A percentile compares a stretch with the other conserved stretches of the same genome.
Evolutionary conservation across 768 basidiomycete genomes (phyloP).

Genomic region (Phlebiopsis flavidoalba): DNA sequence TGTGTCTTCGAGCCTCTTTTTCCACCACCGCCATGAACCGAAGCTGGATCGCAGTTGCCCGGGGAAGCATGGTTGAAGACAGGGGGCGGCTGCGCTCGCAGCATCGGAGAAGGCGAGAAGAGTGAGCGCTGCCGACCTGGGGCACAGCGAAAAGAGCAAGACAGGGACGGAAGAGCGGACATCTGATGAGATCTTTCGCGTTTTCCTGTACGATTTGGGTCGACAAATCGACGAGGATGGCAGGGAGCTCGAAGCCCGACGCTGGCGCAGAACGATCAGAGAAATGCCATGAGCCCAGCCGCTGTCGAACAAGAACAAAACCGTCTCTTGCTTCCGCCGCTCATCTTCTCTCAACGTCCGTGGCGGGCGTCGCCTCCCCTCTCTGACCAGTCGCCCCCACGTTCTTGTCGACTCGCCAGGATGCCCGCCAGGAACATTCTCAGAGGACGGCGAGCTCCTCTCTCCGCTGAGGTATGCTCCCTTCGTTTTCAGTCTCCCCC

Average conservation of each 20-base stretch:
- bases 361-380: conserved; percentile 13
- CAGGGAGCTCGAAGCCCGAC: background rate
- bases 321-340: conserved; percentile 1
- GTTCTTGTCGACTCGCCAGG: conserved; percentile 3
- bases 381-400: background rate
- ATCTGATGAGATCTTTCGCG: conserved; percentile 4
- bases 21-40: background rate
- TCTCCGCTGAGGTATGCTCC: conserved; percentile 6
- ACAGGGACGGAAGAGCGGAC: conserved; percentile 1
- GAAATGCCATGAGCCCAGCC: conserved; percentile 8
- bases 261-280: conserved; percentile 11
- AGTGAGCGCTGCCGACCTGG: background rate
- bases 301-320: conserved; percentile 3
- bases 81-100: background rate
- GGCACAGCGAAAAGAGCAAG: conserved; percentile 1
- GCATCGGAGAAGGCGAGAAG: background rate
- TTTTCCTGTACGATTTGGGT: background rate
- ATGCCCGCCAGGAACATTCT: conserved; percentile 16
- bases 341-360: background rate
- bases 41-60: background rate
- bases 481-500: background rate
- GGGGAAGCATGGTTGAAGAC: background rate
- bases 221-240: background rate
- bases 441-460: conserved; percentile 6
- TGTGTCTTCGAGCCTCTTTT: background rate